Evolutionary conservation across 2,329 filamentous ascomycete species (phyloP).

Genomic region (Ceratocystis albifundus): DNA sequence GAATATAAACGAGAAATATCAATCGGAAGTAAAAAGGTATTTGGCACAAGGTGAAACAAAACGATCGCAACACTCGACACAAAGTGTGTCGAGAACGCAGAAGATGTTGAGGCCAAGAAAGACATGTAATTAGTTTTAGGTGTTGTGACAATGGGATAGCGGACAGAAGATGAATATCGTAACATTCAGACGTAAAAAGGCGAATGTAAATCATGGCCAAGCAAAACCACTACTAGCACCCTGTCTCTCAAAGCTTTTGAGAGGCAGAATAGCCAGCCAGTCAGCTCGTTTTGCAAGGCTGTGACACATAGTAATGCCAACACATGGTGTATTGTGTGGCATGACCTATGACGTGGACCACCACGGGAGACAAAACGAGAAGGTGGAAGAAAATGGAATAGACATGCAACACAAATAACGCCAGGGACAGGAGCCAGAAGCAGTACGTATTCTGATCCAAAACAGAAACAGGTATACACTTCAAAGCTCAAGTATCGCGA

Average conservation of each 20-base stretch:
- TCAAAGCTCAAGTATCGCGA: background rate
- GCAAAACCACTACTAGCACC: background rate
- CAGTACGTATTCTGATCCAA: background rate
- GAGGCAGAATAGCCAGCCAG: background rate
- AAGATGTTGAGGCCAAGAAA: background rate
- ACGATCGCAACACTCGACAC: background rate
- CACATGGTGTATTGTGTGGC: background rate
- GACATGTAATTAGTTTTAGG: slow-evolving; percentile 14
- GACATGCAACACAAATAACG: slow-evolving; percentile 6
- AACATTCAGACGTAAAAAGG: slow-evolving; percentile 12
- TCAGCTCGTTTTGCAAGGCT: background rate
- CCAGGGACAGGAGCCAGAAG: background rate
- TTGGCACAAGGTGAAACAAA: background rate
- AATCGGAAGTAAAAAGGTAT: background rate
- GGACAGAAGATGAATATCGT: slow-evolving; percentile 5
- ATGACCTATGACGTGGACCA: background rate
- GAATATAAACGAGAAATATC: background rate
- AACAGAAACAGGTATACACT: background rate
- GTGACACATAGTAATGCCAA: slow-evolving; percentile 1
- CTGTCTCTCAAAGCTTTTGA: slow-evolving; percentile 7
- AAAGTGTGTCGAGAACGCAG: background rate
- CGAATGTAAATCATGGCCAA: slow-evolving; percentile 1
- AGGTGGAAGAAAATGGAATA: background rate
- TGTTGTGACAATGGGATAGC: slow-evolving; percentile 13
- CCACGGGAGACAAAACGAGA: slow-evolving; percentile 8